Conservation (phyloP, 148 eudicot genomes). For the Camellia japonica region DNA sequence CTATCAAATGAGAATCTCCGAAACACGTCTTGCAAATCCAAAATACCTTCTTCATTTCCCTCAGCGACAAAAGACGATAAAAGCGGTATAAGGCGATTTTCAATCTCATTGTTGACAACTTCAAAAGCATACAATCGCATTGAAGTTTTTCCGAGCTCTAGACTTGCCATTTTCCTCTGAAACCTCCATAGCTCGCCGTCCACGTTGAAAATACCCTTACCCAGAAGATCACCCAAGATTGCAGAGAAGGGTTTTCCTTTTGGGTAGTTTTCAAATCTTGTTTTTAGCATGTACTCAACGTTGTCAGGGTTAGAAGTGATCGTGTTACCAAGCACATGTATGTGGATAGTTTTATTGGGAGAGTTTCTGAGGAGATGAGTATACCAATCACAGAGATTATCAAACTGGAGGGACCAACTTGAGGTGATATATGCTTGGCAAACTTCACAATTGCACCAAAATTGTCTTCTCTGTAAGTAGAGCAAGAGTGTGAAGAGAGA, state of each 20-base stretch:
- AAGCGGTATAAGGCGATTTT: conserved; percentile 20
- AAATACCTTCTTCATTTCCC: not conserved
- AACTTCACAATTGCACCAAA: conserved; percentile 23
- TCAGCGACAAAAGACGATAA: not conserved
- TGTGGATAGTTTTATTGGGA: conserved; percentile 22
- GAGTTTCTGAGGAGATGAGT: conserved; percentile 25
- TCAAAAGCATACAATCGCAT: conserved; percentile 24
- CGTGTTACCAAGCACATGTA: conserved; percentile 25
- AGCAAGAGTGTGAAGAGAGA: conserved; percentile 5
- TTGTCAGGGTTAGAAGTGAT: conserved; percentile 27
- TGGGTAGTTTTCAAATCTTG: conserved; percentile 23
- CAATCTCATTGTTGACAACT: conserved; percentile 7
- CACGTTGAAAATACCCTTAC: conserved; percentile 28
- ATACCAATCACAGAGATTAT: conserved; percentile 26
- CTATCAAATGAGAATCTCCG: conserved; percentile 43
- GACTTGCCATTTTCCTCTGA: conserved; percentile 29
- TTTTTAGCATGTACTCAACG: conserved; percentile 28
- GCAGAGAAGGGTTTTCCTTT: conserved; percentile 26
- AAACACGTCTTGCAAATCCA: conserved; percentile 67
- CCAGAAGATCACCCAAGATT: conserved; percentile 26
- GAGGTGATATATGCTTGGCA: conserved; percentile 17
- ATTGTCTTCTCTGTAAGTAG: not conserved
- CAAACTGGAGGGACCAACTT: conserved; percentile 21
- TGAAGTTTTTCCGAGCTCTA: conserved; percentile 19
- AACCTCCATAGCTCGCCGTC: conserved; percentile 28